Conservation (phyloP, 495 filamentous ascomycete species). For the Talaromyces trachyspermus region DNA sequence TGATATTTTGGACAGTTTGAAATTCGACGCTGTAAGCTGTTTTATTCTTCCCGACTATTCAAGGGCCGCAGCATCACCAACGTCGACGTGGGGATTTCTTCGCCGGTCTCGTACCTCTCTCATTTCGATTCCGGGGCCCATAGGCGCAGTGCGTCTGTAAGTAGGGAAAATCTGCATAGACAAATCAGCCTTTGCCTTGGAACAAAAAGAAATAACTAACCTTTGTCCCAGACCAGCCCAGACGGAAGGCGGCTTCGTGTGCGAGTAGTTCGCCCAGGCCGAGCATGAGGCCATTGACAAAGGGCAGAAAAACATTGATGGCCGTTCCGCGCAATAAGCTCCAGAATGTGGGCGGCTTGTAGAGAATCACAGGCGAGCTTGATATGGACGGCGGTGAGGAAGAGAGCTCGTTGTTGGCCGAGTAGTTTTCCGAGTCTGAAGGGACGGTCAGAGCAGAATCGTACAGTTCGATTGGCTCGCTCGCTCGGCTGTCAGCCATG, state of each 20-base stretch:
- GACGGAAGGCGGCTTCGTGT: slow-evolving; percentile 85
- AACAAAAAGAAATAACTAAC: slow-evolving; percentile 35
- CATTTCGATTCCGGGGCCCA: slow-evolving; percentile 62
- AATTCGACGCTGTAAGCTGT: too few relatives aligned
- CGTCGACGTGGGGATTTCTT: slow-evolving; percentile 17
- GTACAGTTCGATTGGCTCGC: slow-evolving; percentile 54
- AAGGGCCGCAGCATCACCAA: slow-evolving; percentile 3
- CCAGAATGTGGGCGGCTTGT: slow-evolving; percentile 81
- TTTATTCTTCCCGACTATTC: too few relatives aligned
- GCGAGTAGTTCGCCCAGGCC: slow-evolving; percentile 95
- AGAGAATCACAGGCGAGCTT: slow-evolving; percentile 75
- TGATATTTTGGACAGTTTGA: too few relatives aligned
- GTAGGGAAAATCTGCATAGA: slow-evolving; percentile 61
- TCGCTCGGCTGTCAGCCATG: slow-evolving; percentile 41
- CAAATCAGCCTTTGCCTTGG: too few relatives aligned
- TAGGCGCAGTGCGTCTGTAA: slow-evolving; percentile 46
- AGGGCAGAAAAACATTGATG: slow-evolving; percentile 90
- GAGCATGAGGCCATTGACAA: slow-evolving; percentile 97
- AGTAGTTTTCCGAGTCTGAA: slow-evolving; percentile 87
- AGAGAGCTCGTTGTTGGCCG: slow-evolving; percentile 55
- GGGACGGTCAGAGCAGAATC: slow-evolving; percentile 79
- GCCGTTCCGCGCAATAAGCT: slow-evolving; percentile 78
- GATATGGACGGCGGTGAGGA: slow-evolving; percentile 56
- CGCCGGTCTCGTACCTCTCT: slow-evolving; percentile 46
- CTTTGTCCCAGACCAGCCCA: slow-evolving; percentile 91